These are phyloP conservation scores for Beauveria bassiana DNA, from an alignment of 2,329 filamentous ascomycete genomes.

Conservation along the genomic window DNA sequence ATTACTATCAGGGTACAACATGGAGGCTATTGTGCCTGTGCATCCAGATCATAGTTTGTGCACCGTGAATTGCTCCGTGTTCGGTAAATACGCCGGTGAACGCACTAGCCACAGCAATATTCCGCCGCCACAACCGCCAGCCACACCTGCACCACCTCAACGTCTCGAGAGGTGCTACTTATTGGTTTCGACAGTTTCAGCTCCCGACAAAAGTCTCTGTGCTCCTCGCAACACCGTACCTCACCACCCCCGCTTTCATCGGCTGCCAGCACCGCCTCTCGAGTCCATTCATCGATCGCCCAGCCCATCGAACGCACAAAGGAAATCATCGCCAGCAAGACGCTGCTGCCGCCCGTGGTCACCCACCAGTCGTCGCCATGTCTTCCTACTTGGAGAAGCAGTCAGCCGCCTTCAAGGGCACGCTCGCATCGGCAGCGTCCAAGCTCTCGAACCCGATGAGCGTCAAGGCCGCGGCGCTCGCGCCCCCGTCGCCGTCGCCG, in stretches of 20 bases:
- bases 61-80: not conserved
- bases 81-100: not conserved
- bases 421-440: constrained; percentile 54
- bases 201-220: not conserved
- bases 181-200: not conserved
- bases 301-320: not conserved
- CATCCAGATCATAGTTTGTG: not conserved
- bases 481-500: constrained; percentile 55
- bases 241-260: not conserved
- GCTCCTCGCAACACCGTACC: not conserved
- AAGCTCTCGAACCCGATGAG: constrained; percentile 50
- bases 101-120: not conserved
- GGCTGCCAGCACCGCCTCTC: not conserved
- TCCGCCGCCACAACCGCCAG: not conserved
- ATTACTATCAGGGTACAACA: not conserved
- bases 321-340: not conserved
- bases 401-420: constrained; percentile 53
- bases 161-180: not conserved
- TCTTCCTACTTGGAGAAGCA: constrained; percentile 58
- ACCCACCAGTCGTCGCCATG: constrained; percentile 34
- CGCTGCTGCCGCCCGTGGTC: not conserved
- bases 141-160: not conserved
- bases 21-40: not conserved
- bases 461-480: constrained; percentile 36
- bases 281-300: not conserved